Conservation (phyloP, 305 asterid species). For the Euphrasia arctica region DNA sequence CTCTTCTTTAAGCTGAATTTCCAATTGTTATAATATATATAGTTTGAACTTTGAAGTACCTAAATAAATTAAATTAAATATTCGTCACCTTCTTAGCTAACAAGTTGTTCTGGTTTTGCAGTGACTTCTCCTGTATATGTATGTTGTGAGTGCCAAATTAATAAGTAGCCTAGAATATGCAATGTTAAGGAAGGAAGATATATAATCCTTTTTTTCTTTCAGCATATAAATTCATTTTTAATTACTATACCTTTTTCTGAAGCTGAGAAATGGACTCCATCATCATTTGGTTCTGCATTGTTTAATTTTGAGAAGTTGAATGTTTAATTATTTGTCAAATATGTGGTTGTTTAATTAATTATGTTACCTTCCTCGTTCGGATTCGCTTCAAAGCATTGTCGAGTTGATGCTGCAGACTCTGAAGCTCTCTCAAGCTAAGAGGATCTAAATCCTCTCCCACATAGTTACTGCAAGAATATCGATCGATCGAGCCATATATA, state of each 20-base stretch:
- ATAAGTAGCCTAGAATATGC: neutral
- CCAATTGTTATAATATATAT: too few relatives aligned
- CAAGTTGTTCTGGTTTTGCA: constrained; percentile 50
- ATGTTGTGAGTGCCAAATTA: neutral
- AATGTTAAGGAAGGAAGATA: neutral
- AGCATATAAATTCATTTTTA: too few relatives aligned
- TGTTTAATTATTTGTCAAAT: neutral
- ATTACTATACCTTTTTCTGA: constrained; percentile 70
- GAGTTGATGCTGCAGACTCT: constrained; percentile 69
- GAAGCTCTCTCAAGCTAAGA: constrained; percentile 67
- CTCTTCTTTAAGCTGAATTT: constrained; percentile 45
- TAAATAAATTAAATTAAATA: neutral
- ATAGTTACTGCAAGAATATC: constrained; percentile 41
- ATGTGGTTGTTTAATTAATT: neutral
- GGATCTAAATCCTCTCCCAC: constrained; percentile 62
- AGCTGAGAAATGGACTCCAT: constrained; percentile 65
- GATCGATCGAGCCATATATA: too few relatives aligned
- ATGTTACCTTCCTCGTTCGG: constrained; percentile 55
- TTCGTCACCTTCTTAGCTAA: constrained; percentile 48
- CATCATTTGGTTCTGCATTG: constrained; percentile 68
- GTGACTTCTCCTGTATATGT: constrained; percentile 57
- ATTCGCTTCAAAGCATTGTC: constrained; percentile 57
- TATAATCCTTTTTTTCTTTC: too few relatives aligned
- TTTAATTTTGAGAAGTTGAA: neutral
- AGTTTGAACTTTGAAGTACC: too few relatives aligned